A percentile compares a stretch with the other conserved stretches of the same genome.
Evolutionary conservation across 208 protist genomes (phyloP).

Genomic region (Leishmania amazonensis): DNA sequence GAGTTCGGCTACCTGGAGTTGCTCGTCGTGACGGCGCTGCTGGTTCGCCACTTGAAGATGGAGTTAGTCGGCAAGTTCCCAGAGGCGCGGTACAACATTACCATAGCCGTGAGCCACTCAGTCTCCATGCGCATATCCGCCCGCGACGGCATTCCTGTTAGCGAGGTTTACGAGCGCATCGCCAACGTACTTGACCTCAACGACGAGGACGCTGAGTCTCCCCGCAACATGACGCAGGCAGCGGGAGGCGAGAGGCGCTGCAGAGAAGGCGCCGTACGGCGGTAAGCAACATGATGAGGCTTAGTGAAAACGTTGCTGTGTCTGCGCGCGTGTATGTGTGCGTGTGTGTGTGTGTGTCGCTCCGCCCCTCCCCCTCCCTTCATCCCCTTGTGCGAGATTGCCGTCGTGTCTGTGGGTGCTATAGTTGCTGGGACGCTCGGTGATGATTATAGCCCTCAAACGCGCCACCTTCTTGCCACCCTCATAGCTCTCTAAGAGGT

Average conservation of each 20-base stretch:
- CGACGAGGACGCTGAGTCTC: slow-evolving; percentile 12
- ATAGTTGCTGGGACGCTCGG: background rate
- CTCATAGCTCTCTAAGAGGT: too few relatives aligned
- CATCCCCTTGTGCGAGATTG: background rate
- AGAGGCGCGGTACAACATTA: slow-evolving; percentile 50
- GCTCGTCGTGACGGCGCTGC: slow-evolving; percentile 41
- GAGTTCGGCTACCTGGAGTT: slow-evolving; percentile 52
- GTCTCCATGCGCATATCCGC: slow-evolving; percentile 30
- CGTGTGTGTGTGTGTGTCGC: background rate
- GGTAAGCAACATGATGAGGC: slow-evolving; percentile 2
- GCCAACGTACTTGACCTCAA: slow-evolving; percentile 14
- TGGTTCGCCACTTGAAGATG: slow-evolving; percentile 45
- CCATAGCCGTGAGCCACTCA: slow-evolving; percentile 44
- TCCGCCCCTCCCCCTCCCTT: background rate
- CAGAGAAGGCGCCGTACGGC: slow-evolving; percentile 7
- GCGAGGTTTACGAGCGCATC: slow-evolving; percentile 23
- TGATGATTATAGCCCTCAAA: background rate
- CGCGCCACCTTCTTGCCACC: too few relatives aligned
- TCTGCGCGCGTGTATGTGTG: background rate
- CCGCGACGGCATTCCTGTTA: slow-evolving; percentile 23
- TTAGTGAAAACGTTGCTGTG: background rate
- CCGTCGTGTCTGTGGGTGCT: background rate
- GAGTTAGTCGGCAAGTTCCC: slow-evolving; percentile 44
- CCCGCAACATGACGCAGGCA: slow-evolving; percentile 1
- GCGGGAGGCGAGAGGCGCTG: background rate